These are phyloP conservation scores for Phialophora verrucosa DNA, from an alignment of 2,329 filamentous ascomycete genomes.

Conservation along the genomic window DNA sequence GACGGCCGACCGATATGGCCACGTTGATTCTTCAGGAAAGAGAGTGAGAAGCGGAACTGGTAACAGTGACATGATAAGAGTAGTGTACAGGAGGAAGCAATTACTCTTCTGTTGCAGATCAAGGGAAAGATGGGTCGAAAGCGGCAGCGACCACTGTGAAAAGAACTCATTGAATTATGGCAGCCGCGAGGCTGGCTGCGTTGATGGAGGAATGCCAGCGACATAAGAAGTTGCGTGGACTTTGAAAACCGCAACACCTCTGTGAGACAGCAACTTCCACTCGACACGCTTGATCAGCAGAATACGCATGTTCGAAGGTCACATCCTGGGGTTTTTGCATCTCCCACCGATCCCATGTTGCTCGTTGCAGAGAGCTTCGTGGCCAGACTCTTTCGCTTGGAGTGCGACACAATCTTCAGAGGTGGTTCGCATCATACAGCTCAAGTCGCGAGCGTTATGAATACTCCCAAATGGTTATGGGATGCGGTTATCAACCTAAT, in stretches of 20 bases:
- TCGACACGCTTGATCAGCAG: neutral
- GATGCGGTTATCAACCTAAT: neutral
- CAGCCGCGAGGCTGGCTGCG: neutral
- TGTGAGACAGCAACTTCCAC: neutral
- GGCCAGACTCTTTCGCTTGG: neutral
- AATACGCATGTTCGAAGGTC: neutral
- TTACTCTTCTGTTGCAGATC: neutral
- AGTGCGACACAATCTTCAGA: neutral
- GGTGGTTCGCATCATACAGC: neutral
- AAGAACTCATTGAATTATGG: neutral
- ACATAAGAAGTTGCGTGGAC: neutral
- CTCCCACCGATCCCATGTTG: neutral
- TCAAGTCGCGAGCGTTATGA: neutral
- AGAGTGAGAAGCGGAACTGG: neutral
- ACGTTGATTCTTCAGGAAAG: neutral
- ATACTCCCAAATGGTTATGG: neutral
- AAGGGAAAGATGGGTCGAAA: neutral
- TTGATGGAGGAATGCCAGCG: neutral
- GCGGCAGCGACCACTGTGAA: constrained; percentile 4
- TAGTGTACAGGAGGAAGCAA: neutral
- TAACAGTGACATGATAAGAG: neutral
- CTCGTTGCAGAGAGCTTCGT: neutral
- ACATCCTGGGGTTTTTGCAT: neutral
- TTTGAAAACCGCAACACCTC: neutral
- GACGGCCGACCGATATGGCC: constrained; percentile 1